Evolutionary conservation across 83 land plant genomes (phyloP), one percentile per base, ranked within the genome.

Genomic region (Isoetes engelmannii): DNA sequence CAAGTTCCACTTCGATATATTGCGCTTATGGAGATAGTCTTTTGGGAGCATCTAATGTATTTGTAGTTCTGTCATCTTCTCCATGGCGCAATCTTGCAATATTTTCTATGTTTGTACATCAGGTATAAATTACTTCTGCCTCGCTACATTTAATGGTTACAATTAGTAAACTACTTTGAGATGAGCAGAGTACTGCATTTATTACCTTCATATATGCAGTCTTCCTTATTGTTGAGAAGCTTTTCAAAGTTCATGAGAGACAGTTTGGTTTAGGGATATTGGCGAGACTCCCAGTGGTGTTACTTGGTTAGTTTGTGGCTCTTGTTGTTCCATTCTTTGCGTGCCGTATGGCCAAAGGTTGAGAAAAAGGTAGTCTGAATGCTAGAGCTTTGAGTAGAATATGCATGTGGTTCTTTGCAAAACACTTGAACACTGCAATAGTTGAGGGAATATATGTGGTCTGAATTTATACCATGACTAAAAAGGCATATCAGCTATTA

Each of bases 1-100:
- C 62, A 42, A 59, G 62, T 18, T 59, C 62, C 19, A 18, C 19
- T 7, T 59, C 62, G 1, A 4, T 59, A 8, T 59, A 59, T 37
- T 59, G 62, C 4, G 62, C 62, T 59, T 59, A 59, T 18, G 62
- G 62, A 12, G 62, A 59, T 37, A 42, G 28, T 59, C 19, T 59
- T 10, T 12, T 59, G 62, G 12, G 8, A 1, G 62, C 18, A 12
- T 59, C 62, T 7, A 59, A 59, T 18, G 62, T 37, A 12, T 59
- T 59, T 18, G 62, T 4, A 8, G 62, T 59, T 12, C 19, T 59
- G 20, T 4, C 62, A 1, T 18, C 62, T 59, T 59, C 62, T 8
- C 62, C 12, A 1, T 12, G 12, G 62, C 18, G 28, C 10, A 59
- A 19, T 18, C 28, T 59, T 18, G 62, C 62, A 12, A 59, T 59